Evolutionary conservation across 2,329 filamentous ascomycete species (phyloP).

Genomic region (Hypomyces perniciosus): DNA sequence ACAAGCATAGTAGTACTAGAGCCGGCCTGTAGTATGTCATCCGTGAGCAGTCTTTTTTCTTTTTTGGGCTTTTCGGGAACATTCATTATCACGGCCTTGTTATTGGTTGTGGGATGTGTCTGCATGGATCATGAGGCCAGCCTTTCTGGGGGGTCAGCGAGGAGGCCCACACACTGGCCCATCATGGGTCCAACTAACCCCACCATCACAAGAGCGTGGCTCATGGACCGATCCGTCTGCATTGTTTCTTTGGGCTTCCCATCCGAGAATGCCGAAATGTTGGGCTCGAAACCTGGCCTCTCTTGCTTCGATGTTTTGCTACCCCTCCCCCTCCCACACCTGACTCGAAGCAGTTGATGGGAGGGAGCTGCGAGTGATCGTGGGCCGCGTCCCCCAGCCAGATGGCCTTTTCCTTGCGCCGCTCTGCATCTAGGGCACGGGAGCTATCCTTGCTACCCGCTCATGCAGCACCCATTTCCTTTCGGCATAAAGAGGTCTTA

Average conservation of each 20-base stretch:
- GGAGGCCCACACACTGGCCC: neutral
- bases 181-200: slow-evolving; percentile 7
- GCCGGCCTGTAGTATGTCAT: neutral
- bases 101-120: neutral
- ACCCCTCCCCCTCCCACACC: neutral
- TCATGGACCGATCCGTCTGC: neutral
- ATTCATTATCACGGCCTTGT: neutral
- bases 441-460: slow-evolving; percentile 34
- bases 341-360: neutral
- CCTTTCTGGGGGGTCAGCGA: neutral
- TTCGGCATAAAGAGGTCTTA: neutral
- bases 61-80: neutral
- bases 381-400: neutral
- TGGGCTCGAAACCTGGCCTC: neutral
- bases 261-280: slow-evolving; percentile 3
- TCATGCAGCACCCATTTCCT: slow-evolving; percentile 29
- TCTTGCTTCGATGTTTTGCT: neutral
- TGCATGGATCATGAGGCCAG: slow-evolving; percentile 8
- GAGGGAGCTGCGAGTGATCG: neutral
- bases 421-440: slow-evolving; percentile 16
- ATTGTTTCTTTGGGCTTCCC: neutral
- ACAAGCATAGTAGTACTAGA: too few relatives aligned
- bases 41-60: neutral
- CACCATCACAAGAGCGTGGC: slow-evolving; percentile 5
- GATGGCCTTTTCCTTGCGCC: neutral